phyloP scores from a whole-genome alignment of 176 grass and related monocot genomes.

The Oryza officinalis region DNA sequence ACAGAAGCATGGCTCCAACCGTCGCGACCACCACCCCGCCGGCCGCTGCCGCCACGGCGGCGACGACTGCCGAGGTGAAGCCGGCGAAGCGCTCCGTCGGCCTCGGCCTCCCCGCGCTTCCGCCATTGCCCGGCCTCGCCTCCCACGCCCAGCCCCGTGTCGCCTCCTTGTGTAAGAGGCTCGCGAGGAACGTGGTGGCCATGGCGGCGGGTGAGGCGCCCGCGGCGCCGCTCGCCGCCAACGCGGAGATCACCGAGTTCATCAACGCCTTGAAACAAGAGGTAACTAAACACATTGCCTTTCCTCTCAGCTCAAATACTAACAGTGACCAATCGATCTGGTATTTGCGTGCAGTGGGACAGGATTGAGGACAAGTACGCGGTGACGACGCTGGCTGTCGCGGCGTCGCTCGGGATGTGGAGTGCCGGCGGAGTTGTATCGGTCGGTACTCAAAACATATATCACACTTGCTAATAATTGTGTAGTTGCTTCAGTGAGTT shows the following conservation, averaged over 20 bases:
- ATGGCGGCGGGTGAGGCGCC: conserved; percentile 70
- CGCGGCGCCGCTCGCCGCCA: conserved; percentile 35
- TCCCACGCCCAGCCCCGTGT: conserved; percentile 50
- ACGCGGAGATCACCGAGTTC: conserved; percentile 67
- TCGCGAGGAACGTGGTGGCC: conserved; percentile 66
- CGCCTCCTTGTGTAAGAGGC: conserved; percentile 66
- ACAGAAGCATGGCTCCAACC: conserved; percentile 44
- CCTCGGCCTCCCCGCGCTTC: conserved; percentile 59
- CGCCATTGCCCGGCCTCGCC: conserved; percentile 44
- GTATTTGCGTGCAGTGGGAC: conserved; percentile 71
- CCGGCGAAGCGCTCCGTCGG: conserved; percentile 34
- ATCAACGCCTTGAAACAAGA: conserved; percentile 63
- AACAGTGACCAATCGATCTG: too few species aligned
- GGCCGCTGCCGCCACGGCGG: not conserved
- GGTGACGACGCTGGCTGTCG: conserved; percentile 59
- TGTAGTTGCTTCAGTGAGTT: not conserved
- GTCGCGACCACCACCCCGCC: conserved; percentile 25
- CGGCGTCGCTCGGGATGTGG: conserved; percentile 73
- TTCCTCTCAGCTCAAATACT: conserved; percentile 3
- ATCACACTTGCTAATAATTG: not conserved
- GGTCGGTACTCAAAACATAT: conserved; percentile 35
- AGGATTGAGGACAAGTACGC: conserved; percentile 89
- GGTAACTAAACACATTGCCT: conserved; percentile 30
- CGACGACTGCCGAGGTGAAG: not conserved
- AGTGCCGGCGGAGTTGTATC: conserved; percentile 71